phyloP scores from a whole-genome alignment of 305 asterid species.

The Coffea humblotiana region DNA sequence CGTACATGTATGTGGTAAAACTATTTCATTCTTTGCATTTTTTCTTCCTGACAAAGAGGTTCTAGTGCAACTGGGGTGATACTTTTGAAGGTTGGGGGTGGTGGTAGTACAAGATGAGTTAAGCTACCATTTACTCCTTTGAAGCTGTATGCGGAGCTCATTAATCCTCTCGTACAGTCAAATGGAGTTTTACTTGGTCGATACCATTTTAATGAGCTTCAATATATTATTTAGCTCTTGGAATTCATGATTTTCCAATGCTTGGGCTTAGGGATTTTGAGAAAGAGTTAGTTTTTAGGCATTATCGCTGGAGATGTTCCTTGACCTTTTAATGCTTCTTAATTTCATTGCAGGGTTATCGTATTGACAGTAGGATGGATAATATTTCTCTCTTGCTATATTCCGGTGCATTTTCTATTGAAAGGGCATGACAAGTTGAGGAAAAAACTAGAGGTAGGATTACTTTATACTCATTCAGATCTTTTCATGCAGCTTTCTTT shows the following conservation, averaged over 20 bases:
- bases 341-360: slow-evolving; percentile 61
- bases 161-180: too few species aligned
- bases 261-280: neutral
- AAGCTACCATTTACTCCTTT: too few species aligned
- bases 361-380: slow-evolving; percentile 94
- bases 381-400: slow-evolving; percentile 85
- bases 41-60: too few species aligned
- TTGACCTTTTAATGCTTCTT: slow-evolving; percentile 19
- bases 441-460: slow-evolving; percentile 78
- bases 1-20: too few species aligned
- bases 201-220: too few species aligned
- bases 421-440: slow-evolving; percentile 87
- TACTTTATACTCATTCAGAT: slow-evolving; percentile 9
- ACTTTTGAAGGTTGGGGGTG: too few species aligned
- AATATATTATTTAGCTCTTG: neutral
- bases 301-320: slow-evolving; percentile 16
- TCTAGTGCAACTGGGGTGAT: too few species aligned
- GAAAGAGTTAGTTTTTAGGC: neutral
- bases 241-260: neutral
- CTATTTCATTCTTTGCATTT: too few species aligned
- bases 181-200: too few species aligned
- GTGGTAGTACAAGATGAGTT: too few species aligned
- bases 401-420: slow-evolving; percentile 89
- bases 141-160: too few species aligned
- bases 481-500: neutral